Evolutionary conservation across 2,329 filamentous ascomycete genomes (phyloP).

Genomic region (Paradendryphiella salina): DNA sequence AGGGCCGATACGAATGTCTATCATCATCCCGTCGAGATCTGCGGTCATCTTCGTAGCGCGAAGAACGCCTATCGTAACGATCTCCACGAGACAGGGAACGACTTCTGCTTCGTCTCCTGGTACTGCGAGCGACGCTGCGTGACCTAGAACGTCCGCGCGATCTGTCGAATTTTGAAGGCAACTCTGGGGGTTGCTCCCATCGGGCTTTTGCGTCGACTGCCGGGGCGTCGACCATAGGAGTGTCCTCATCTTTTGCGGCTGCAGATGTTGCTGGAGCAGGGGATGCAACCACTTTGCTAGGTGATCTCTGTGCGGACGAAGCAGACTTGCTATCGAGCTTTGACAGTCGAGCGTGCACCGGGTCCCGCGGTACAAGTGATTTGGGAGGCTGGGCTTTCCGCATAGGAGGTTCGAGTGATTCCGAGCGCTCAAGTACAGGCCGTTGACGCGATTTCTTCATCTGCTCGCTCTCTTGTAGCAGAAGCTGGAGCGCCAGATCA

Average conservation of each 20-base stretch:
- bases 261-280: slow-evolving; percentile 21
- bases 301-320: slow-evolving; percentile 29
- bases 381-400: slow-evolving; percentile 45
- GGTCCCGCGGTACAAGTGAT: slow-evolving; percentile 43
- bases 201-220: slow-evolving; percentile 25
- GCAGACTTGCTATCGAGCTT: slow-evolving; percentile 37
- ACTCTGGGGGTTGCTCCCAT: slow-evolving; percentile 34
- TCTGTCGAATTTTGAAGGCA: slow-evolving; percentile 27
- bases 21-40: slow-evolving; percentile 33
- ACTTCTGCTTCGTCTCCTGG: slow-evolving; percentile 35
- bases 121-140: slow-evolving; percentile 33
- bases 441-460: slow-evolving; percentile 45
- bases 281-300: slow-evolving; percentile 26
- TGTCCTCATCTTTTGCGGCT: slow-evolving; percentile 27
- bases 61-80: slow-evolving; percentile 35
- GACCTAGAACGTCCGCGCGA: slow-evolving; percentile 38
- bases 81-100: slow-evolving; percentile 42
- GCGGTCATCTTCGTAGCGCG: slow-evolving; percentile 30
- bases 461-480: slow-evolving; percentile 45
- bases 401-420: slow-evolving; percentile 46
- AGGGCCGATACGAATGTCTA: slow-evolving; percentile 32
- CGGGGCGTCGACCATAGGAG: slow-evolving; percentile 34
- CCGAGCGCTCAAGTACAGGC: slow-evolving; percentile 44
- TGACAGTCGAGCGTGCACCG: slow-evolving; percentile 32
- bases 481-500: slow-evolving; percentile 40